These are phyloP conservation scores for Pilobolus umbonatus DNA, from an alignment of 192 early-diverging fungal species.

Conservation along the genomic window DNA sequence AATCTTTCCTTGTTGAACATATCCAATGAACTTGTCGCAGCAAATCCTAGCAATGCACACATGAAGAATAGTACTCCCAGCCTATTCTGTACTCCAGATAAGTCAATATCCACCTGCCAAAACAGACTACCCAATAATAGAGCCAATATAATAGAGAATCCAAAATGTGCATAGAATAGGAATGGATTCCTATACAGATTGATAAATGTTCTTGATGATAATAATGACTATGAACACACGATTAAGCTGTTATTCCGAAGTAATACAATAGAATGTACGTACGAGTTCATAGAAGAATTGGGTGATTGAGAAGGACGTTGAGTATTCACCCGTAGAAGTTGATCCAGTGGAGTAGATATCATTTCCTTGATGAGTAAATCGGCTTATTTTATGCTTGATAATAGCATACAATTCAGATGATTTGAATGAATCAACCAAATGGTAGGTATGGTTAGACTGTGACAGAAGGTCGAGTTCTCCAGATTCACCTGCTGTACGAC, in stretches of 20 bases:
- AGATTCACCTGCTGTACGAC: not conserved
- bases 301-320: constrained; percentile 10
- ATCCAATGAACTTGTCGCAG: constrained; percentile 58
- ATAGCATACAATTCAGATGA: constrained; percentile 9
- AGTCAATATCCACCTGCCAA: constrained; percentile 46
- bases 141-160: constrained; percentile 48
- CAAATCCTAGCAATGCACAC: constrained; percentile 64
- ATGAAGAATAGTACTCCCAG: constrained; percentile 67
- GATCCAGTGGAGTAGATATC: constrained; percentile 15
- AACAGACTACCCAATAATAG: constrained; percentile 65
- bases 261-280: not conserved
- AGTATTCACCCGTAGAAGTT: not conserved
- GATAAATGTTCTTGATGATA: constrained; percentile 44
- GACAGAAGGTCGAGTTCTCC: constrained; percentile 22
- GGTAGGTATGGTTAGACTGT: constrained; percentile 26
- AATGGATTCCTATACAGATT: constrained; percentile 46
- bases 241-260: not conserved
- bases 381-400: not conserved
- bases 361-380: not conserved
- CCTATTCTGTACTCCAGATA: constrained; percentile 74
- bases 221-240: constrained; percentile 21
- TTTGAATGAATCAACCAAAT: constrained; percentile 21
- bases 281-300: constrained; percentile 30
- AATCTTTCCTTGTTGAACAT: constrained; percentile 42
- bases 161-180: constrained; percentile 55